Conservation (phyloP, 2,329 filamentous ascomycete species). For the Simplicillium sp. region DNA sequence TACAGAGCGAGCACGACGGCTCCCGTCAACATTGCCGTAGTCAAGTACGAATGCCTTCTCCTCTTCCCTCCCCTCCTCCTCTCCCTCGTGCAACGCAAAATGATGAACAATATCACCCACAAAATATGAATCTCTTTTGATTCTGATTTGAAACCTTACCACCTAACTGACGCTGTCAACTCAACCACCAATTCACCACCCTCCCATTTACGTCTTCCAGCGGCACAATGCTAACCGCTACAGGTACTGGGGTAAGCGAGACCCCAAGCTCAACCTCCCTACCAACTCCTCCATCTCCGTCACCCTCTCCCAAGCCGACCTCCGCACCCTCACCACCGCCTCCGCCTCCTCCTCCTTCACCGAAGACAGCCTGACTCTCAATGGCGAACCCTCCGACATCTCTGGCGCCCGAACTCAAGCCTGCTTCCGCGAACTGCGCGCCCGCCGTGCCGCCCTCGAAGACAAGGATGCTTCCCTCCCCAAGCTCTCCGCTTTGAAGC, state of each 20-base stretch:
- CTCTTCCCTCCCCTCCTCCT: neutral
- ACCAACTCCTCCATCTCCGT: constrained; percentile 98
- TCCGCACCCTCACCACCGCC: constrained; percentile 92
- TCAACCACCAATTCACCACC: constrained; percentile 7
- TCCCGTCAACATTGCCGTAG: constrained; percentile 95
- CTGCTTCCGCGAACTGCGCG: constrained; percentile 79
- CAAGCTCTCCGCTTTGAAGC: constrained; percentile 64
- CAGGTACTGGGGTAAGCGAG: constrained; percentile 91
- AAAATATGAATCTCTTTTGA: neutral
- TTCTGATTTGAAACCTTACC: neutral
- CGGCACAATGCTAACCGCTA: constrained; percentile 1
- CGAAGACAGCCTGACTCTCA: constrained; percentile 69
- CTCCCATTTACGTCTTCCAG: neutral
- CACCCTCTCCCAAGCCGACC: constrained; percentile 85
- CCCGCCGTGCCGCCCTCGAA: constrained; percentile 70
- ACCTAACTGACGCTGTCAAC: constrained; percentile 7
- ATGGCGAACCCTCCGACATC: constrained; percentile 74
- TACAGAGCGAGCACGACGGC: constrained; percentile 94
- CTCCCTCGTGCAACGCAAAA: neutral
- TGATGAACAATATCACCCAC: neutral
- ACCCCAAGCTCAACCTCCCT: constrained; percentile 86
- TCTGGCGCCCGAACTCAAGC: constrained; percentile 86
- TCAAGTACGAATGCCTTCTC: constrained; percentile 57
- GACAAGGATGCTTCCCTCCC: constrained; percentile 62
- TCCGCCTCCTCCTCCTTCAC: constrained; percentile 71